Base-by-base conservation (phyloP, 1,284 basidiomycete genomes). In the Naganishia cerealis region DNA sequence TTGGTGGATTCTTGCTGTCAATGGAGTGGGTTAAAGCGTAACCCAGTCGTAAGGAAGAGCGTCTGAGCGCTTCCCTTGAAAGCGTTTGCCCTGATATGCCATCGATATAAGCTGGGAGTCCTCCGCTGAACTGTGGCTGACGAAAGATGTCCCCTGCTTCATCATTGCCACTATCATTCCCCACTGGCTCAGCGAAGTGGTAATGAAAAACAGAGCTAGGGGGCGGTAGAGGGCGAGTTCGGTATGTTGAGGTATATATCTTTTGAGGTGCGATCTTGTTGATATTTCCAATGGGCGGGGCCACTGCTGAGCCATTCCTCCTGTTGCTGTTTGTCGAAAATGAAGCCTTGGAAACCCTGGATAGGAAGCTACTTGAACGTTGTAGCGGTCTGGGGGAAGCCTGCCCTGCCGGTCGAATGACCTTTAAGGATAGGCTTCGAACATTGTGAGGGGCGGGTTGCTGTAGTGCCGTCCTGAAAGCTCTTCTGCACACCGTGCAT, bases 21-120 rank as follows among this genome's bases (percentile, higher is more conserved):
- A n/a, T 38, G 12, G 18, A 24, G 12, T 52, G 59, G 21, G 57
- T 81, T n/a, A 89, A 75, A 0, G 87, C 87, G 71, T 83, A 81
- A 0, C 79, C 87, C 16, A 90, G 80, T 2, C 84, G 80, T 12
- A 88, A 81, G 0, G 88, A 82, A n/a, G 86, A 78, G 24, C 84
- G 77, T 33, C 84, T 84, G 26, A 89, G 77, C 36, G 85, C 82
- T 0, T 74, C 84, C 18, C 90, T 85, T 0, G 87, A 84, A 33
- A 91, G 71, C 1, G 82, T 81, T 0, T 83, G 79, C 0, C 86
- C 87, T 0, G 88, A 85, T 1, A 80, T 77, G 0, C 87, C 87
- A 72, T 92, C 90, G 65, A 90, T 83, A 76, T 87, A 90, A 0
- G 88, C 88, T 7, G 84, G 83, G 1, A 69, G 16, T 67, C 57